Conservation (phyloP, 257 asterid genomes). For the Linaria vulgaris region DNA sequence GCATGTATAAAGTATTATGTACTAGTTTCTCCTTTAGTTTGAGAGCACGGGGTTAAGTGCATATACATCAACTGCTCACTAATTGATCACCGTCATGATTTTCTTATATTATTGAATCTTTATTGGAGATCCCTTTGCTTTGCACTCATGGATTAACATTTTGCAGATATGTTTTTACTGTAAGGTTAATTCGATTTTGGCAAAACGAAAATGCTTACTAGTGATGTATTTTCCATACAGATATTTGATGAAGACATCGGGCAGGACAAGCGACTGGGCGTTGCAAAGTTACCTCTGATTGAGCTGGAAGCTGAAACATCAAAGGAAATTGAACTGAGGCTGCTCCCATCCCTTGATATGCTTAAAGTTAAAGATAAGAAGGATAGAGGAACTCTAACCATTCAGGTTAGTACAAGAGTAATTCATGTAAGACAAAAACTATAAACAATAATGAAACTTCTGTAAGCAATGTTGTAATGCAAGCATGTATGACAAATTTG, state of each 20-base stretch:
- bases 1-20: too few relatives aligned
- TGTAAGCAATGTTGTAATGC: too few relatives aligned
- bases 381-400: slow-evolving; percentile 78
- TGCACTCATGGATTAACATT: too few relatives aligned
- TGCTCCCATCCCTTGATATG: slow-evolving; percentile 86
- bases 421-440: not conserved
- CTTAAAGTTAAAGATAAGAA: slow-evolving; percentile 85
- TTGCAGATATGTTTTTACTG: too few relatives aligned
- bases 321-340: slow-evolving; percentile 59
- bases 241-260: slow-evolving; percentile 91
- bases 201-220: not conserved
- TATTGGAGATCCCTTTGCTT: not conserved
- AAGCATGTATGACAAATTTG: too few relatives aligned
- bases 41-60: too few relatives aligned
- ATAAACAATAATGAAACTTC: too few relatives aligned
- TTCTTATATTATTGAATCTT: too few relatives aligned
- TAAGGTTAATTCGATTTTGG: too few relatives aligned
- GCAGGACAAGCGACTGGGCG: slow-evolving; percentile 80
- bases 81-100: too few relatives aligned
- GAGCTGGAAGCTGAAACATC: slow-evolving; percentile 67
- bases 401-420: slow-evolving; percentile 48
- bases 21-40: too few relatives aligned
- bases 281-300: slow-evolving; percentile 59
- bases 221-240: slow-evolving; percentile 33
- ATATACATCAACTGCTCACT: too few relatives aligned